Evolutionary conservation across 106 monocot genomes (phyloP).

Genomic region (Acanthochlamys bracteata): DNA sequence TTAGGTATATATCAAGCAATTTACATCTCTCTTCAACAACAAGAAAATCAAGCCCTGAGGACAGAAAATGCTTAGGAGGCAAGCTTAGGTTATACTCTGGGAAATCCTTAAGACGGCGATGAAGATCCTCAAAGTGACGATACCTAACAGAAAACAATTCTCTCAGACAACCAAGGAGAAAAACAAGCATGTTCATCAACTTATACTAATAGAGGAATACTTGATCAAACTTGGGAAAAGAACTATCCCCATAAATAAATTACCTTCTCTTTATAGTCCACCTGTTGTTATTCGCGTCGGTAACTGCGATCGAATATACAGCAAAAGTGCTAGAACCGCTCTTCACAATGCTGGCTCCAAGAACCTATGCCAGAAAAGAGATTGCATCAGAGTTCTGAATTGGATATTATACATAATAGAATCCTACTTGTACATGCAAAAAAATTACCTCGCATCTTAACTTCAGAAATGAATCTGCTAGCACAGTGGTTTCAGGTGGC

Average conservation of each 20-base stretch:
- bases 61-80: slow-evolving; percentile 93
- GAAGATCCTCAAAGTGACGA: slow-evolving; percentile 94
- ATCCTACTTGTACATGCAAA: not conserved
- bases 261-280: slow-evolving; percentile 99
- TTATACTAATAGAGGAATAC: no score
- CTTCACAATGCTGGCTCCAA: slow-evolving; percentile 87
- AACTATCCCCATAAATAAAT: no score
- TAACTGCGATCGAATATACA: slow-evolving; percentile 87
- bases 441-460: slow-evolving; percentile 83
- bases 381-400: slow-evolving; percentile 1
- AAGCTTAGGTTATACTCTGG: slow-evolving; percentile 78
- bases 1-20: slow-evolving; percentile 83
- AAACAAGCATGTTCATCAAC: no score
- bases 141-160: slow-evolving; percentile 72
- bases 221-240: no score
- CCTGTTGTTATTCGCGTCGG: slow-evolving; percentile 73
- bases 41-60: slow-evolving; percentile 75
- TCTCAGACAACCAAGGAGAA: no score
- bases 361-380: slow-evolving; percentile 41
- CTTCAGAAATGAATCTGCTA: slow-evolving; percentile 82
- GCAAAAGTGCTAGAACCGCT: slow-evolving; percentile 86
- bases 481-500: slow-evolving; percentile 38
- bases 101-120: slow-evolving; percentile 85
- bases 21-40: slow-evolving; percentile 85
- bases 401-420: not conserved